Evolutionary conservation across 805 yeast species (phyloP), one percentile per base, ranked within the genome.

Genomic region (Suhomyces sp.): DNA sequence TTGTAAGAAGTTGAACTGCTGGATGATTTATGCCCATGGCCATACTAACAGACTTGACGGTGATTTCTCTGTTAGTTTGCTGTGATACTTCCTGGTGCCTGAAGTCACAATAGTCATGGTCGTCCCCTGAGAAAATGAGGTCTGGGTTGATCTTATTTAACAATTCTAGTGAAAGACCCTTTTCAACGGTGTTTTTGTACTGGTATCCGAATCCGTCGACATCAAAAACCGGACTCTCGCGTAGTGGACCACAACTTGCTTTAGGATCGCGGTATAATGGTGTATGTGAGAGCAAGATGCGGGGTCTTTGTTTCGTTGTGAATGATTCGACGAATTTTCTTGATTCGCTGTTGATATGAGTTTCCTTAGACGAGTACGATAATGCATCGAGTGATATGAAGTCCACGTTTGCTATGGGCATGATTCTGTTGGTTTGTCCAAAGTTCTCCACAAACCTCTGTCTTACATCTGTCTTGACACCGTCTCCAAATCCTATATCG

Each of bases 21-120:
- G 74, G 74, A 35, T 70, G 68, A 33, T 68, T 60, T 16, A 93
- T 79, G 0, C 98, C 98, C 81, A 86, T 86, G 19, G 96, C 90
- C 95, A 93, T 85, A 10, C 96, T 83, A 35, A 83, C 78, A 4
- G 95, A 79, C 59, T 93, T 93, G 19, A 90, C 88, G 0, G 96
- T 87, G 44, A 83, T 78, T 55, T 93, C 98, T 4, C 36, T 9
- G 4, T 59, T 46, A 11, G 29, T 33, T 6, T 39, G 39, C 5
- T 48, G 47, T 22, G 48, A 33, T 16, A 38, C 35, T n/a, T 37
- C 36, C 15, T 19, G 15, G 31, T 91, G 97, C 14, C 63, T 60
- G 20, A 83, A 72, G 44, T 84, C 87, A 57, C 98, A 93, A 50
- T 87, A 88, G 56, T 93, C 98, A 63, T 93, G 60, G 47, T 55